phyloP scores from a whole-genome alignment of 1,139 yeast species.

The Blastobotrys persicus region DNA sequence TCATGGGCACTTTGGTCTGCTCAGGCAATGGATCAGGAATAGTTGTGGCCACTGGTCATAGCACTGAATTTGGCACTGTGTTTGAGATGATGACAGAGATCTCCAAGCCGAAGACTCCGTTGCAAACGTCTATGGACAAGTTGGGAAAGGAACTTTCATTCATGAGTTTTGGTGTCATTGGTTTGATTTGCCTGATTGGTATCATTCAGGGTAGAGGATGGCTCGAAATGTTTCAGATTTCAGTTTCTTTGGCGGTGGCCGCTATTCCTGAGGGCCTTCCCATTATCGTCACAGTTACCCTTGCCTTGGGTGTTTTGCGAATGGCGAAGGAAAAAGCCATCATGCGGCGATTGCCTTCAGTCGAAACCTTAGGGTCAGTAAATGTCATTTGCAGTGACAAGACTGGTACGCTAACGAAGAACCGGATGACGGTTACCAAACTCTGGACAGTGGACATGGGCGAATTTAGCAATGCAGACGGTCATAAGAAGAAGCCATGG shows the following conservation, averaged over 20 bases:
- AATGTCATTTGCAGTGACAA: constrained; percentile 94
- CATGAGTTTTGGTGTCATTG: constrained; percentile 80
- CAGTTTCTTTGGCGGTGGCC: constrained; percentile 95
- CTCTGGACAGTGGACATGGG: constrained; percentile 77
- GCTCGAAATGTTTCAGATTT: constrained; percentile 96
- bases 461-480: constrained; percentile 35
- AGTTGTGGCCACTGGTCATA: constrained; percentile 84
- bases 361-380: constrained; percentile 93
- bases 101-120: constrained; percentile 94
- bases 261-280: constrained; percentile 98
- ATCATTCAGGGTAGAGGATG: constrained; percentile 86
- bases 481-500: constrained; percentile 25
- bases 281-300: constrained; percentile 91
- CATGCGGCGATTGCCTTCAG: constrained; percentile 88
- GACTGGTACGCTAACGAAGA: constrained; percentile 92
- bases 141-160: constrained; percentile 85
- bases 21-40: constrained; percentile 92
- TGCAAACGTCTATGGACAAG: constrained; percentile 91
- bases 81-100: constrained; percentile 92
- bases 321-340: constrained; percentile 95
- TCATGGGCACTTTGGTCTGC: constrained; percentile 93
- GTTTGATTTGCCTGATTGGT: constrained; percentile 82
- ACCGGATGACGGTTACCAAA: constrained; percentile 89
- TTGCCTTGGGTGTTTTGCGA: constrained; percentile 90
- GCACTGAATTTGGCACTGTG: constrained; percentile 82